Base-by-base conservation (phyloP, 2,329 filamentous ascomycete genomes). In the Epichloe uncinata region DNA sequence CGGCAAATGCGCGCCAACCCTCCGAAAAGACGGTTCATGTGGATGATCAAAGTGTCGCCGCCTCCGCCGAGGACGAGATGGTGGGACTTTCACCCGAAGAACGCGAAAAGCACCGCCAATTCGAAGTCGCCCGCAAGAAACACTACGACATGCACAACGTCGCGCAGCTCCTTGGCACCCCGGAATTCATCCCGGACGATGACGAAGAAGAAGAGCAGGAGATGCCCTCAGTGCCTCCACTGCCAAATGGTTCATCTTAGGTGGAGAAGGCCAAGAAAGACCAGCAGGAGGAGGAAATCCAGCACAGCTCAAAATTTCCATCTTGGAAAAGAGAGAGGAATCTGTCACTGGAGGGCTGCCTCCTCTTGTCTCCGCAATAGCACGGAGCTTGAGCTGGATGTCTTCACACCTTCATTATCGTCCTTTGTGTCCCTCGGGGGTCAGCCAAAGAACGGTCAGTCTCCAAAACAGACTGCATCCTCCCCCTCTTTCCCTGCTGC, bases 131-230 rank as follows among this genome's bases (percentile, higher is more conserved):
- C 73, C 80, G 93, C 62, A 96, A 93, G 81, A 91, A 83, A 73
- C 93, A 98, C 69, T 98, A 98, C 69, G 93, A 98, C 75, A 98
- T 98, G 93, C 88, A 81, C 70, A 85, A 93, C 62, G 89, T 96
- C 52, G 95, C 93, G 61, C 79, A 83, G 61, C 70, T 97, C 48
- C 78, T 98, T 56, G 90, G 88, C 13, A 84, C 87, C 60, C 81
- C 84, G 3, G 82, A 85, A 61, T 72, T 78, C 3, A 60, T 84
- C 44, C 78, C 81, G 45, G 79, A 79, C 42, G 80, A 81, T 42
- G 78, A 80, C 13, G 76, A 66, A 5, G 63, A 61, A 7, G 63
- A 79, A 15, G 76, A 66, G 7, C 55, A 53, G 9, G 58, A 54
- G 9, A 60, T 65, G 49, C 69, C 69, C 16, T 61, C 69, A 42